These are phyloP conservation scores for Amanita rimosa DNA, from an alignment of 768 basidiomycete species.

Conservation along the genomic window DNA sequence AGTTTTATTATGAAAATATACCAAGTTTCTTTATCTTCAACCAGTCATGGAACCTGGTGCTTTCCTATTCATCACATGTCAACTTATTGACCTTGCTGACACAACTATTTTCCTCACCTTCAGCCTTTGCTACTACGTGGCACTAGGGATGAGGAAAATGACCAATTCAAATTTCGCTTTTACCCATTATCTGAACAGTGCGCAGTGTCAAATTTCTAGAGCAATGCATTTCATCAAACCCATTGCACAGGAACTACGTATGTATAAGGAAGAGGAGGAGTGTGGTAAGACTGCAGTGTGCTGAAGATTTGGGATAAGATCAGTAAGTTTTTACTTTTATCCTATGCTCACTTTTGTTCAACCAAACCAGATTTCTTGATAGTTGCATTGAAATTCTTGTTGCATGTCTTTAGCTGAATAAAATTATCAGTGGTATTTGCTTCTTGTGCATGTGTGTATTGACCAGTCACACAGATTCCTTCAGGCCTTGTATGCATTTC, in stretches of 20 bases:
- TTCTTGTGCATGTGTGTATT: neutral
- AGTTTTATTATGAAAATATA: neutral
- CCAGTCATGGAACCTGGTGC: slow-evolving; percentile 1
- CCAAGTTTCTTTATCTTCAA: neutral
- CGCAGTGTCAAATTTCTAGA: neutral
- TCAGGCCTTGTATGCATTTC: neutral
- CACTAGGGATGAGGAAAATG: slow-evolving; percentile 1
- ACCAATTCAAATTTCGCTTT: neutral
- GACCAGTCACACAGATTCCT: neutral
- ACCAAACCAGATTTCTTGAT: neutral
- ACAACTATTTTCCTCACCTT: neutral
- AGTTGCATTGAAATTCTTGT: neutral
- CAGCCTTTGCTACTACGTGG: neutral
- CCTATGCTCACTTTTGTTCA: neutral
- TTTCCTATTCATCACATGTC: neutral
- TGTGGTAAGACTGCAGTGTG: neutral
- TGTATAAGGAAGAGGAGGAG: neutral
- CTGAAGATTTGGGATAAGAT: neutral
- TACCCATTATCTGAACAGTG: neutral
- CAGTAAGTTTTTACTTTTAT: neutral
- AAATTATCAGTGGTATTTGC: neutral
- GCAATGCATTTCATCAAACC: neutral
- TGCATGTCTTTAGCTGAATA: neutral
- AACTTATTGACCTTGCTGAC: neutral
- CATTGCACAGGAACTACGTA: neutral